phyloP scores from a whole-genome alignment of 1,139 yeast species.

The Blastobotrys serpentis region DNA sequence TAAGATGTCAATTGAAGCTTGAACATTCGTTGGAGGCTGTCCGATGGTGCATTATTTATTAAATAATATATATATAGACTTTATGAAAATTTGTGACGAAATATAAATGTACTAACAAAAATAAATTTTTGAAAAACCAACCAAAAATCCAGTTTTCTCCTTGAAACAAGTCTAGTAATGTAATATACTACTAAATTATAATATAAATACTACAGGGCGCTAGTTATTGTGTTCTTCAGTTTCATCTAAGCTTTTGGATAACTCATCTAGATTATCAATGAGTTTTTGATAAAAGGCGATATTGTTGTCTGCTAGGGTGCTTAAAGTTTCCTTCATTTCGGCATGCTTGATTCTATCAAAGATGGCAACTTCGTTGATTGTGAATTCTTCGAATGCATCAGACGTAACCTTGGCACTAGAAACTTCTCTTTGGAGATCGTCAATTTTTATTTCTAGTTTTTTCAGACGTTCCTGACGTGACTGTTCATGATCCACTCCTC shows the following conservation, averaged over 20 bases:
- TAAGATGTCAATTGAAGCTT: slow-evolving; percentile 6
- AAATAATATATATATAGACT: neutral
- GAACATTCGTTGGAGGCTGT: neutral
- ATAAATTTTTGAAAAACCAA: too few relatives aligned
- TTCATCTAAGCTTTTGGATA: slow-evolving; percentile 18
- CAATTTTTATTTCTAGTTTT: slow-evolving; percentile 57
- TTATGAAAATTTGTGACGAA: neutral
- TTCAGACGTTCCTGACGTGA: slow-evolving; percentile 52
- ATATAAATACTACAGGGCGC: slow-evolving; percentile 7
- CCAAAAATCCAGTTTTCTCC: too few relatives aligned
- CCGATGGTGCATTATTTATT: neutral
- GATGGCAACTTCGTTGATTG: slow-evolving; percentile 69
- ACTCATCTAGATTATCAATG: slow-evolving; percentile 63
- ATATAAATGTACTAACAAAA: neutral
- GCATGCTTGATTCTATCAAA: slow-evolving; percentile 79
- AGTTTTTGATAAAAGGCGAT: slow-evolving; percentile 72
- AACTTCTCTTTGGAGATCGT: slow-evolving; percentile 54
- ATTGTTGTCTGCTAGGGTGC: slow-evolving; percentile 71
- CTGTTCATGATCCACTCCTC: slow-evolving; percentile 59
- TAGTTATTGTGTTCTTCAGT: neutral
- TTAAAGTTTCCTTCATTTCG: slow-evolving; percentile 71
- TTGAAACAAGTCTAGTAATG: too few relatives aligned
- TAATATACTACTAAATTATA: too few relatives aligned
- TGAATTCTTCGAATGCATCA: slow-evolving; percentile 64
- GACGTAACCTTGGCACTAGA: slow-evolving; percentile 69